Base-by-base conservation (phyloP, 2,329 filamentous ascomycete species). In the Calcarisporium arbuscula region DNA sequence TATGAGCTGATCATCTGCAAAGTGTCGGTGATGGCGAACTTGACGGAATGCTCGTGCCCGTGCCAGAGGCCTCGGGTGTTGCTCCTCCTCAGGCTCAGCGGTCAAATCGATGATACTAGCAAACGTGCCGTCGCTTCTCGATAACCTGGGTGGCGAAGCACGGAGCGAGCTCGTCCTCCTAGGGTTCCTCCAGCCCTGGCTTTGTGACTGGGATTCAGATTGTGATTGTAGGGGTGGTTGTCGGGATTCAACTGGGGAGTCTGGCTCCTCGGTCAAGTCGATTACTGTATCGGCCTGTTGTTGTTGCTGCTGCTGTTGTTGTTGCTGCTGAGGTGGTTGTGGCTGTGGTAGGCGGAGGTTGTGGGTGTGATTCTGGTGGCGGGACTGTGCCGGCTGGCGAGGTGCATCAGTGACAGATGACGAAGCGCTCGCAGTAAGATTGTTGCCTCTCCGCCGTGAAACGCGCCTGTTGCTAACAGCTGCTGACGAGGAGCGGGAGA, bases 71-170 rank as follows among this genome's bases (percentile, higher is more conserved):
- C 38, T 21, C 40, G 41, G 41, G 22, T 30, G 44, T 26, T 41
- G 49, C 16, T 54, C 53, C 16, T 58, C 52, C 12, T 60, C 56
- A 6, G 59, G 60, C 38, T 74, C 70, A 18, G 55, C 56, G 4
- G 72, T 77, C 8, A 77, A 60, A 46, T 77, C 73, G 34, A 77
- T 74, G 19, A 74, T 53, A 32, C 49, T 56, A 2, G 52, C 29
- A 22, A 64, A 53, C 34, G 60, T 68, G 39, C 62, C 63, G 40
- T 70, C 65, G 41, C 64, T 69, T 28, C 67, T 58, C 7, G 63
- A 44, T 19, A 70, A 48, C 14, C 59, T 58, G 1, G 67, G 67
- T 1, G 64, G 62, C 19, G 62, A 10, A 14, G 38, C 62, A 12
- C 57, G 52, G 34, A 60, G 59, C 4, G 64, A 63, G 38, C 54